Percentiles rank a stretch among this genome's conserved stretches.
phyloP scores from a whole-genome alignment of 352 stramenopile species.

The Globisporangium polare region DNA sequence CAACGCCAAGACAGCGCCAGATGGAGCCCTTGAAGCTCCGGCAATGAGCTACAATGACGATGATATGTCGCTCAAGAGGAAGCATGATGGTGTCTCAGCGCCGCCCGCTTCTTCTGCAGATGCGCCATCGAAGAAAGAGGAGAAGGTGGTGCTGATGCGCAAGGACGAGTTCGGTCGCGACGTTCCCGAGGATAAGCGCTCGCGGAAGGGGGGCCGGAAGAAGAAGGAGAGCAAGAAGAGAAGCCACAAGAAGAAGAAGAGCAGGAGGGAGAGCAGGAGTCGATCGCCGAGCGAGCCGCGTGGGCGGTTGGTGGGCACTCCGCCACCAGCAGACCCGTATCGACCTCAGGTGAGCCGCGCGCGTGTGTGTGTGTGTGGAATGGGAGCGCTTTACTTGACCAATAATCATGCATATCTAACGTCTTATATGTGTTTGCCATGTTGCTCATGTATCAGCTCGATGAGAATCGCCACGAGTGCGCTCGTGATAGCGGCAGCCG shows the following conservation, averaged over 20 bases:
- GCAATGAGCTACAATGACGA: background rate
- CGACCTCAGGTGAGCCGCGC: constrained; percentile 50
- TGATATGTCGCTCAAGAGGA: background rate
- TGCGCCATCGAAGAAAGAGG: constrained; percentile 19
- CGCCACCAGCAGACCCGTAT: constrained; percentile 55
- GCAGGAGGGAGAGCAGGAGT: constrained; percentile 12
- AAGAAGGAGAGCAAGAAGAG: constrained; percentile 24
- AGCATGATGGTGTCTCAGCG: background rate
- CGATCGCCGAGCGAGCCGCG: constrained; percentile 12
- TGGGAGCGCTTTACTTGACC: background rate
- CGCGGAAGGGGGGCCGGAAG: constrained; percentile 15
- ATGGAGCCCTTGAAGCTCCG: background rate
- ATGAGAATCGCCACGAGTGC: constrained; percentile 28
- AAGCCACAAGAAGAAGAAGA: constrained; percentile 18
- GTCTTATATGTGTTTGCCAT: background rate
- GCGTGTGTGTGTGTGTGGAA: too few relatives aligned
- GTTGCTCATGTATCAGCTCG: constrained; percentile 27
- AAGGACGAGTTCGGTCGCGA: constrained; percentile 86
- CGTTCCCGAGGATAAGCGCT: constrained; percentile 21
- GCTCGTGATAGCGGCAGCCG: constrained; percentile 1
- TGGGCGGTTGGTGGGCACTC: constrained; percentile 28
- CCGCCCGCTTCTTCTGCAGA: background rate
- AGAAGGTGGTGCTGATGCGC: constrained; percentile 16
- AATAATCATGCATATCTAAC: background rate
- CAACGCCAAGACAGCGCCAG: background rate